These are phyloP conservation scores for Penicillium sp. DNA, from an alignment of 2,329 filamentous ascomycete genomes.

Conservation along the genomic window DNA sequence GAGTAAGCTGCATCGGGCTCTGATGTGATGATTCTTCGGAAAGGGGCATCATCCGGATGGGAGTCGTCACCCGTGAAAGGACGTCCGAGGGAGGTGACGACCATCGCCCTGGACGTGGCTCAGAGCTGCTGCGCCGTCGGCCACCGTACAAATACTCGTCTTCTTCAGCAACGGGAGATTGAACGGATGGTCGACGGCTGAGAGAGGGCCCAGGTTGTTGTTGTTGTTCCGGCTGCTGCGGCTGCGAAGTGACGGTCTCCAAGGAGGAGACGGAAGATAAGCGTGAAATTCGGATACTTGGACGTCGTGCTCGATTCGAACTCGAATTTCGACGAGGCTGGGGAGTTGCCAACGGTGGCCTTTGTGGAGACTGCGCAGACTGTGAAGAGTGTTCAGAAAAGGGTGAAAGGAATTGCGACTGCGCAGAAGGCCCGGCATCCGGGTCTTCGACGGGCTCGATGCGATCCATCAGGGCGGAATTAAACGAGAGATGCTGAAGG, in stretches of 20 bases:
- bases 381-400: neutral
- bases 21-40: slow-evolving; percentile 31
- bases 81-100: slow-evolving; percentile 25
- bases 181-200: slow-evolving; percentile 12
- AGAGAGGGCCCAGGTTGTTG: slow-evolving; percentile 16
- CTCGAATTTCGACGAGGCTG: slow-evolving; percentile 23
- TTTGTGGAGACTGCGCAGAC: slow-evolving; percentile 3
- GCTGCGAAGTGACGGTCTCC: slow-evolving; percentile 8
- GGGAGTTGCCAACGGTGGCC: slow-evolving; percentile 12
- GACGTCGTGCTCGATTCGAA: slow-evolving; percentile 28
- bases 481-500: neutral
- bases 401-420: slow-evolving; percentile 12
- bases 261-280: slow-evolving; percentile 18
- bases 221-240: slow-evolving; percentile 6
- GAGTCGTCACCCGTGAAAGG: slow-evolving; percentile 21
- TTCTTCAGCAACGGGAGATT: slow-evolving; percentile 20
- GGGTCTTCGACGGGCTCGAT: slow-evolving; percentile 33
- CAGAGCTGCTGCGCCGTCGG: slow-evolving; percentile 41
- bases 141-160: slow-evolving; percentile 26
- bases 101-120: slow-evolving; percentile 36
- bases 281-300: slow-evolving; percentile 31
- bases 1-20: slow-evolving; percentile 9
- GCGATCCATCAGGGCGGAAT: slow-evolving; percentile 32
- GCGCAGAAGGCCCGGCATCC: slow-evolving; percentile 9
- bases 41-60: slow-evolving; percentile 31